Base-by-base conservation (phyloP, 75 land plant species). In the Azolla pinnata region DNA sequence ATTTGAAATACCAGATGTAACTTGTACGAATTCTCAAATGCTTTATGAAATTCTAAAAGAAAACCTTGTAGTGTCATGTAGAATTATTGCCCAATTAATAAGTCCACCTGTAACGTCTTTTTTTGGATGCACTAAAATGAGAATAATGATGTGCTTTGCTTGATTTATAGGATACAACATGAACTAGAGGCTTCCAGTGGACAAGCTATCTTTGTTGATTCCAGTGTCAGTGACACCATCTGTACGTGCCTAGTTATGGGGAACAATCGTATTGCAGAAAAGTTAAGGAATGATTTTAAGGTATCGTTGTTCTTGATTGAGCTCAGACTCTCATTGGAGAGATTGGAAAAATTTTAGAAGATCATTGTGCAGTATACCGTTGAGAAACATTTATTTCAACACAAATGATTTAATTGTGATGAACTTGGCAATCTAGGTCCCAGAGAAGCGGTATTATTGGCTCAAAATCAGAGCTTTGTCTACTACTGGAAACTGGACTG, bases 361-460 rank as follows among this genome's bases (percentile, higher is more conserved):
- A n/a, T n/a, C n/a, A n/a, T n/a, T n/a, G n/a, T n/a, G n/a, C n/a
- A n/a, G n/a, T n/a, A n/a, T n/a, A n/a, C n/a, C n/a, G n/a, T n/a
- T n/a, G n/a, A n/a, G n/a, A n/a, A n/a, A n/a, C n/a, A n/a, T n/a
- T n/a, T n/a, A n/a, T n/a, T n/a, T n/a, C n/a, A n/a, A n/a, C n/a
- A n/a, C n/a, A n/a, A n/a, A 54, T 54, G 8, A 29, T 31, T 21
- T 9, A 4, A 38, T 38, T 14, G 42, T 38, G 14, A 38, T 38
- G 42, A 7, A 44, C 20, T 26, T 44, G 33, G 21, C n/a, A 17
- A 7, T 44, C 20, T 73, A 95, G 99, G 97, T 95, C 18, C 85
- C 99, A 53, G 97, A 86, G 60, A 90, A 95, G 79, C 68, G 99
- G 53, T 95, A 90, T 85, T 95, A 95, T 54, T 90, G 97, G 99